Evolutionary conservation across 192 early-diverging fungal genomes (phyloP), one percentile per base, ranked within the genome.

Genomic region (Coemansia sp.): DNA sequence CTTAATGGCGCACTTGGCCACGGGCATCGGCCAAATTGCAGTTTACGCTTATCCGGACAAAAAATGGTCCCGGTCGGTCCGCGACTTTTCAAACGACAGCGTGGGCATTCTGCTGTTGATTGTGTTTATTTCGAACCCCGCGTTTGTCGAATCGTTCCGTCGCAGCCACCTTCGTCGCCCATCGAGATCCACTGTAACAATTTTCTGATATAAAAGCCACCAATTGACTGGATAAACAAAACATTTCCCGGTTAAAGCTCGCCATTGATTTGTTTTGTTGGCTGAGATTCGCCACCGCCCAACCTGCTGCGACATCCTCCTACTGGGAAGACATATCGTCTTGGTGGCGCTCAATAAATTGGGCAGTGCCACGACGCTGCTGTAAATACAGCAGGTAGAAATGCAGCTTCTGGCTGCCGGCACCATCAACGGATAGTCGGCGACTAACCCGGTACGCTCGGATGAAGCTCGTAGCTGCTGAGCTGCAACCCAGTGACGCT

Each of bases 41-140:
- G 74, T 76, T 14, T 76, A 76, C 36, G 63, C 67, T 17, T 76
- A 76, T 20, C 74, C 74, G 9, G 48, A 59, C 20, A 28, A 36
- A 23, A 60, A 62, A 25, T 76, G 74, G 74, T 64, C 74, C 11
- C 55, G 55, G 43, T 70, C 66, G 32, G 55, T 70, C 50, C 66
- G 74, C 14, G 67, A 76, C 28, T 76, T 62, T 36, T 70, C 74
- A 14, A 76, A 76, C 47, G 74, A 76, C 51, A 70, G 74, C 53
- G 74, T 76, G 5, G 74, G 74, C 28, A 66, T 76, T 25, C 48
- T 76, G 35, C 42, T 76, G 53, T 47, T 76, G 14, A 55, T 70
- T 45, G 73, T 76, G 26, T 76, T 76, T 48, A 60, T 76, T 8
- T 69, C 66, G n/a, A 76, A 76, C 40, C 73, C 73, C 20, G 73